A percentile compares a stretch with the other conserved stretches of the same genome.
Conservation (phyloP, 75 land plant species). For the Pseudotsuga menziesii region DNA sequence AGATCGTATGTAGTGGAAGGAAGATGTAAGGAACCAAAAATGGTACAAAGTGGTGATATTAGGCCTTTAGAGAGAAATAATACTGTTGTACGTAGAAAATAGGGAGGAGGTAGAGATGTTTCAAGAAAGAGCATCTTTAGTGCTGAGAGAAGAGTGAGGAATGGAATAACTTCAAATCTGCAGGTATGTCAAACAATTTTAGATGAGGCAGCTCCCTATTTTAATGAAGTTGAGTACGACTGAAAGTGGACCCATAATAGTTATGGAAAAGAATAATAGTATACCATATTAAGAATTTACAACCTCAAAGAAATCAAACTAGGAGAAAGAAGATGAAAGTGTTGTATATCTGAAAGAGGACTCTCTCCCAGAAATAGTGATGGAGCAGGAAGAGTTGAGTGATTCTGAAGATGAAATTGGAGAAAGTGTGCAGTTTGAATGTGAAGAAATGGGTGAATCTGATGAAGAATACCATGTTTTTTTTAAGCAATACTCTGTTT, state of each 20-base stretch:
- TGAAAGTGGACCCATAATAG: not conserved
- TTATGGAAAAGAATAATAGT: not conserved
- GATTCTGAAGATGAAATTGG: constrained; percentile 76
- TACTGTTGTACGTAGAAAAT: not conserved
- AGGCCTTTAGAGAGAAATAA: not conserved
- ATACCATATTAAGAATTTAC: not conserved
- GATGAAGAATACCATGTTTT: constrained; percentile 82
- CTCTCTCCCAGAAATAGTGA: constrained; percentile 55
- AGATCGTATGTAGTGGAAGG: not conserved
- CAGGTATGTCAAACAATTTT: not conserved
- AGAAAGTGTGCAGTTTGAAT: constrained; percentile 75
- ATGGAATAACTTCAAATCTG: not conserved
- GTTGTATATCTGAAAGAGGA: constrained; percentile 16
- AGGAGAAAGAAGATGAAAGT: constrained; percentile 6
- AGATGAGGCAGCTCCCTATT: not conserved
- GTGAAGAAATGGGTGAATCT: constrained; percentile 87
- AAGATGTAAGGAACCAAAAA: not conserved
- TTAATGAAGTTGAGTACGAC: not conserved
- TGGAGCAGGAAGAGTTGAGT: constrained; percentile 92
- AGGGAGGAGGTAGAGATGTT: not conserved
- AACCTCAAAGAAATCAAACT: not conserved
- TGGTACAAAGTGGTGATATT: not conserved
- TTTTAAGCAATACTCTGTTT: no score
- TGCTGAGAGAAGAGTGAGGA: not conserved
- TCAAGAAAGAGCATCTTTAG: not conserved